phyloP scores from a whole-genome alignment of 2,329 filamentous ascomycete genomes.

The Colletotrichum siamense region DNA sequence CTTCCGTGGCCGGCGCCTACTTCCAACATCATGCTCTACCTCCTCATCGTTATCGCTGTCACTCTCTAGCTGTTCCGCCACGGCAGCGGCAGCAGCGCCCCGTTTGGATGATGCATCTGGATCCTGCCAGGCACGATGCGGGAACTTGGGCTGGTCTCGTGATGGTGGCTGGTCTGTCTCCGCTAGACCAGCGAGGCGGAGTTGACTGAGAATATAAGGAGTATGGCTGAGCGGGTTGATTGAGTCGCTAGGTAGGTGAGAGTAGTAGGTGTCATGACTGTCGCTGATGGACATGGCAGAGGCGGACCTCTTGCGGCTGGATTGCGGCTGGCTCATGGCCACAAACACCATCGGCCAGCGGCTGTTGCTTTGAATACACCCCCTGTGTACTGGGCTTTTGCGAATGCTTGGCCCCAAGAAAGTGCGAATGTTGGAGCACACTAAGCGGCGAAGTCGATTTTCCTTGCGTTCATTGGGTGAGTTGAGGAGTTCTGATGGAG shows the following conservation, averaged over 20 bases:
- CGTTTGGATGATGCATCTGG: background rate
- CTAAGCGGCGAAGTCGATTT: background rate
- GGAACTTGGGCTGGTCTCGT: conserved; percentile 48
- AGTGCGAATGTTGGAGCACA: background rate
- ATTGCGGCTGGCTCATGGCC: background rate
- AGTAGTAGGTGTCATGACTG: conserved; percentile 4
- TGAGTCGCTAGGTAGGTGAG: conserved; percentile 34
- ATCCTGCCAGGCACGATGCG: conserved; percentile 45
- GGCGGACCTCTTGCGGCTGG: conserved; percentile 36
- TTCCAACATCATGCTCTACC: conserved; percentile 22
- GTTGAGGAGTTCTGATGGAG: background rate
- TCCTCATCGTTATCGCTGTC: background rate
- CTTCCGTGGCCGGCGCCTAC: background rate
- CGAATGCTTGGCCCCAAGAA: background rate
- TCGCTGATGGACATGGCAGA: conserved; percentile 23
- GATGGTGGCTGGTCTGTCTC: conserved; percentile 50
- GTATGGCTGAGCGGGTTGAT: conserved; percentile 63
- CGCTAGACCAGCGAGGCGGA: conserved; percentile 57
- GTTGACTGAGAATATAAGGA: conserved; percentile 56
- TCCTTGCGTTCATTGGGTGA: background rate
- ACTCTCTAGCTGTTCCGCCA: background rate
- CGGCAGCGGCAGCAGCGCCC: background rate
- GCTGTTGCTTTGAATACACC: background rate
- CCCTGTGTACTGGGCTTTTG: background rate
- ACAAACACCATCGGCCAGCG: background rate